phyloP scores from a whole-genome alignment of 1,139 yeast species.

The Candida sp. region DNA sequence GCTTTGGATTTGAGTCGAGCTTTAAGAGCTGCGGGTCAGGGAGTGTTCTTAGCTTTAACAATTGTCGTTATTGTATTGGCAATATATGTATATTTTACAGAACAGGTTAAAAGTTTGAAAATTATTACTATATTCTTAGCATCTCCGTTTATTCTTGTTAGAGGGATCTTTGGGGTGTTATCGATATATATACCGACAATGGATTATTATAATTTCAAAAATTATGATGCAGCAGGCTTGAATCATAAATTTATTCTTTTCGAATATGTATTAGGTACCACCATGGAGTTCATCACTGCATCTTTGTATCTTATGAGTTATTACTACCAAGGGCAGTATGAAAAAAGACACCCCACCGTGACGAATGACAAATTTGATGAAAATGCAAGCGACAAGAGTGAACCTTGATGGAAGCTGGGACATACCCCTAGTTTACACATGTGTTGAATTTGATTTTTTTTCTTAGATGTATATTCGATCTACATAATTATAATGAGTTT shows the following conservation, averaged over 20 bases:
- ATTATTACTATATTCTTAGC: slow-evolving; percentile 8
- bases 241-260: slow-evolving; percentile 19
- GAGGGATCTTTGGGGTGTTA: slow-evolving; percentile 33
- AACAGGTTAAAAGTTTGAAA: slow-evolving; percentile 17
- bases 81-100: slow-evolving; percentile 13
- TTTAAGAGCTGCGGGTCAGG: slow-evolving; percentile 32
- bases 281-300: slow-evolving; percentile 33
- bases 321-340: slow-evolving; percentile 6
- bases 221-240: slow-evolving; percentile 20
- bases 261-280: slow-evolving; percentile 34
- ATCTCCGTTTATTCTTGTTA: slow-evolving; percentile 23
- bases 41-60: slow-evolving; percentile 23
- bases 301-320: slow-evolving; percentile 15
- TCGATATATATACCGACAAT: slow-evolving; percentile 24
- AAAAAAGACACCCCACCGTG: background rate
- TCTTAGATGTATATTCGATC: no score
- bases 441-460: no score
- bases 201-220: slow-evolving; percentile 27
- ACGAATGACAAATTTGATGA: no score
- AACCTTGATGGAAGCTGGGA: no score
- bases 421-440: no score
- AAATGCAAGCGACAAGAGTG: no score
- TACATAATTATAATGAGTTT: no score
- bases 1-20: slow-evolving; percentile 20
- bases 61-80: slow-evolving; percentile 15